Conservation (phyloP, 805 yeast genomes). For the Candida pini region DNA sequence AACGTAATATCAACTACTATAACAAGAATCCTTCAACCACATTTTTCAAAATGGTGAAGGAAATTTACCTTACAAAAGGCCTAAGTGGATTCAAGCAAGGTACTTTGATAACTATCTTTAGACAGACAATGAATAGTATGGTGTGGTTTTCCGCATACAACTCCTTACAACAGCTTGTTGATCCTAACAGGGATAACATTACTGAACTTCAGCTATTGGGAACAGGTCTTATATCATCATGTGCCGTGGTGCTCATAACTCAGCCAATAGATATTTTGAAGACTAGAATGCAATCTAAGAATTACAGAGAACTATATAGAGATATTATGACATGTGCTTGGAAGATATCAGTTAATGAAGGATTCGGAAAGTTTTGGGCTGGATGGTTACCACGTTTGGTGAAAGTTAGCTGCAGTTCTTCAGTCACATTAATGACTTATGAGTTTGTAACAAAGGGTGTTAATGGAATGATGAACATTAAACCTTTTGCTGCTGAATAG, state of each 20-base stretch:
- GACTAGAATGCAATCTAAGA: slow-evolving; percentile 78
- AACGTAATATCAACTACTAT: slow-evolving; percentile 27
- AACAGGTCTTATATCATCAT: slow-evolving; percentile 59
- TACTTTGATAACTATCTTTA: slow-evolving; percentile 67
- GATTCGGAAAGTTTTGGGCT: slow-evolving; percentile 43
- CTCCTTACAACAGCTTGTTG: slow-evolving; percentile 62
- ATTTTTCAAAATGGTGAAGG: slow-evolving; percentile 47
- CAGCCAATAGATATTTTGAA: slow-evolving; percentile 89
- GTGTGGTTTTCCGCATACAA: slow-evolving; percentile 84
- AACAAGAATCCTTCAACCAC: slow-evolving; percentile 51
- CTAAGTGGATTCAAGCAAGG: slow-evolving; percentile 77
- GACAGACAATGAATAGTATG: slow-evolving; percentile 75
- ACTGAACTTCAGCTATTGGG: slow-evolving; percentile 31
- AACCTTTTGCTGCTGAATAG: slow-evolving; percentile 25
- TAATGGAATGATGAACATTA: slow-evolving; percentile 18
- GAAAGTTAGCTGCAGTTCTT: slow-evolving; percentile 67
- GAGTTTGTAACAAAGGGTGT: slow-evolving; percentile 49
- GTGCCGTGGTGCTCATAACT: slow-evolving; percentile 69
- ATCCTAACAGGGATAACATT: slow-evolving; percentile 45
- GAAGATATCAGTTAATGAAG: slow-evolving; percentile 42
- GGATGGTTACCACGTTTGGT: slow-evolving; percentile 65
- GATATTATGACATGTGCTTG: slow-evolving; percentile 57
- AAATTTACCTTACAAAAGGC: slow-evolving; percentile 71
- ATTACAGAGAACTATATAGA: slow-evolving; percentile 50
- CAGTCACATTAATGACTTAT: slow-evolving; percentile 61